Conservation (phyloP, 139 green algal genomes). For the Closterium sp. region DNA sequence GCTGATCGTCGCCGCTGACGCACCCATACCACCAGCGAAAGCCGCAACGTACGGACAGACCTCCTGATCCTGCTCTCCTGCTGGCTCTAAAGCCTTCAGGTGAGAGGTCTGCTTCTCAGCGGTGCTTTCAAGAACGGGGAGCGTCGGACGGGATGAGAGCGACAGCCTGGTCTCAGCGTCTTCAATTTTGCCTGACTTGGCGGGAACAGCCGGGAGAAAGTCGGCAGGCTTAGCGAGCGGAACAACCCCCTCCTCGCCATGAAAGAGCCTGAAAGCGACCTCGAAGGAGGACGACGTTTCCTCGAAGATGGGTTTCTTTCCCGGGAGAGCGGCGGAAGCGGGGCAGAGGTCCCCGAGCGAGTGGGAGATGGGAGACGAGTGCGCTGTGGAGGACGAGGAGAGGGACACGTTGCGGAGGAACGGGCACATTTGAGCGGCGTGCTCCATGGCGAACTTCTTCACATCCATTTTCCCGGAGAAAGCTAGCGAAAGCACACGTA, state of each 20-base stretch:
- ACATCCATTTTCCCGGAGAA: not conserved
- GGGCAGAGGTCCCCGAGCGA: not conserved
- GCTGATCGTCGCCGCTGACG: conserved; percentile 31
- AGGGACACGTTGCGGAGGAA: not conserved
- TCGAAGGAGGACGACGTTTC: conserved; percentile 22
- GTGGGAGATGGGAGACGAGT: not conserved
- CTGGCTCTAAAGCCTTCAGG: not conserved
- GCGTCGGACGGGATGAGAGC: not conserved
- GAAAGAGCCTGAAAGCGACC: conserved; percentile 38
- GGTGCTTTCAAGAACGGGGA: not conserved
- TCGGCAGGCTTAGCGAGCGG: not conserved
- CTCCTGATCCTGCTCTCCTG: not conserved
- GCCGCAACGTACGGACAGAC: not conserved
- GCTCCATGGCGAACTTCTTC: not conserved
- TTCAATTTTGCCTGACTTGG: not conserved
- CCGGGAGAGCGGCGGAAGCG: not conserved
- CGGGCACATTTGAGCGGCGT: not conserved
- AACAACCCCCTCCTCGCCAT: conserved; percentile 30
- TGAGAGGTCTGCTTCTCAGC: not conserved
- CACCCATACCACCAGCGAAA: not conserved
- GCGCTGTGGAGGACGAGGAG: not conserved
- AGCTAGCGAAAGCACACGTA: not conserved
- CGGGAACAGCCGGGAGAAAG: not conserved
- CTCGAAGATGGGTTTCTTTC: conserved; percentile 37
- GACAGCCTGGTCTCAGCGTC: not conserved